Evolutionary conservation across 345 rosid species (phyloP).

Genomic region (Pugionium dolabratum): DNA sequence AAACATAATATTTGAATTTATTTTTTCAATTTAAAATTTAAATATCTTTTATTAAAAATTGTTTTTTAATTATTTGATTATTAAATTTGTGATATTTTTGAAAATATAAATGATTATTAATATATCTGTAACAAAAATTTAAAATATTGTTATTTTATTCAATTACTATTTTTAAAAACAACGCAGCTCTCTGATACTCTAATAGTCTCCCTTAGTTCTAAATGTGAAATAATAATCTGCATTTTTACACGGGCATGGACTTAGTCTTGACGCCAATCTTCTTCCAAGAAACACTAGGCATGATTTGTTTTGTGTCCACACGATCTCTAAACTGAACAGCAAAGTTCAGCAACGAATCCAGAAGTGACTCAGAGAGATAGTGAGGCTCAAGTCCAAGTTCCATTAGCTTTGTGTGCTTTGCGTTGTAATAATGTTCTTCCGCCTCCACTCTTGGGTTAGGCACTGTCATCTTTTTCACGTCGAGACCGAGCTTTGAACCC

Average conservation of each 20-base stretch:
- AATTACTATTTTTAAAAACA: no score
- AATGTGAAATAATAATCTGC: background rate
- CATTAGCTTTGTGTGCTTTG: constrained; percentile 92
- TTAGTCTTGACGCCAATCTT: constrained; percentile 81
- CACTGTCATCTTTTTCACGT: constrained; percentile 67
- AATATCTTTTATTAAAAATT: no score
- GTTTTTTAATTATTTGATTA: no score
- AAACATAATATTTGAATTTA: no score
- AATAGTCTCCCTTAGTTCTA: constrained; percentile 2
- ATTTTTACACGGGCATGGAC: constrained; percentile 53
- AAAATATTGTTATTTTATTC: no score
- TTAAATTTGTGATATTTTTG: no score
- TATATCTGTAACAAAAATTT: no score
- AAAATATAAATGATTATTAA: no score
- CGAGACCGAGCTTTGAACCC: constrained; percentile 77
- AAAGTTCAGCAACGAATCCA: constrained; percentile 89
- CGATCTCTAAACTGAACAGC: constrained; percentile 78
- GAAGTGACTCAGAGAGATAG: constrained; percentile 84
- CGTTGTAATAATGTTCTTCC: constrained; percentile 97
- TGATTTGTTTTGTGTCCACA: constrained; percentile 82
- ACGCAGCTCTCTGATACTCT: constrained; percentile 13
- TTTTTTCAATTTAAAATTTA: no score
- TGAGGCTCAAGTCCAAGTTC: constrained; percentile 93
- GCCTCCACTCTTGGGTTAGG: constrained; percentile 99
- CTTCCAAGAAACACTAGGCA: constrained; percentile 94